These are phyloP conservation scores for Neurospora tetrasperma DNA, from an alignment of 495 filamentous ascomycete species.

Conservation along the genomic window DNA sequence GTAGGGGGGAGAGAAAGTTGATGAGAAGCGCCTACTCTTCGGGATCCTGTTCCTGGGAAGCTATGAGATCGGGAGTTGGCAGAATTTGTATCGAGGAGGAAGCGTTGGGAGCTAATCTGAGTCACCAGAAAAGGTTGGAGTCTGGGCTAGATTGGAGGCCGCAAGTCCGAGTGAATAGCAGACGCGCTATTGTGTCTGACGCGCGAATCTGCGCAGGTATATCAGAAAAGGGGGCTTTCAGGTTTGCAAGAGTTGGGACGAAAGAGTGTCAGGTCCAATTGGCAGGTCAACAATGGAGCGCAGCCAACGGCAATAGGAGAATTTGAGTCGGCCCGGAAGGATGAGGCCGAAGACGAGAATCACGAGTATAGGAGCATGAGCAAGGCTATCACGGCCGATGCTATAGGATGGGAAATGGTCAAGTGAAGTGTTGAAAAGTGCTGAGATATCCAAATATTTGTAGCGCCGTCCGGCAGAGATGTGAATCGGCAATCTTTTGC, in stretches of 20 bases:
- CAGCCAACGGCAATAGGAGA: background rate
- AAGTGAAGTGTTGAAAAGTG: background rate
- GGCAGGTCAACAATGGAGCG: background rate
- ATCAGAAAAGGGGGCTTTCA: background rate
- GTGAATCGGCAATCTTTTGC: background rate
- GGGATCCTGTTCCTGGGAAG: background rate
- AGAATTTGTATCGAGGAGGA: background rate
- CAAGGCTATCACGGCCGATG: background rate
- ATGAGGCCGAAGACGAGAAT: background rate
- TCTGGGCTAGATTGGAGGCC: background rate
- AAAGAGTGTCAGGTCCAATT: background rate
- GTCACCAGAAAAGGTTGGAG: background rate
- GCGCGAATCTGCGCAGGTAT: background rate
- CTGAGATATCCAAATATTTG: background rate
- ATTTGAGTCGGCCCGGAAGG: background rate
- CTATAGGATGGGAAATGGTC: background rate
- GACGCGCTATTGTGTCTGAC: background rate
- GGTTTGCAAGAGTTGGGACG: background rate
- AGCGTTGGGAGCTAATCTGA: background rate
- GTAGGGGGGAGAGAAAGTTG: background rate
- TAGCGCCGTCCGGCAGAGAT: background rate
- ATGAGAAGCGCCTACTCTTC: background rate
- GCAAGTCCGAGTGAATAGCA: background rate
- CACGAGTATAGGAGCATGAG: background rate
- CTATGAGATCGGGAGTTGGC: background rate